Evolutionary conservation across 1,139 yeast species (phyloP).

Genomic region (Kodamaea sp.): DNA sequence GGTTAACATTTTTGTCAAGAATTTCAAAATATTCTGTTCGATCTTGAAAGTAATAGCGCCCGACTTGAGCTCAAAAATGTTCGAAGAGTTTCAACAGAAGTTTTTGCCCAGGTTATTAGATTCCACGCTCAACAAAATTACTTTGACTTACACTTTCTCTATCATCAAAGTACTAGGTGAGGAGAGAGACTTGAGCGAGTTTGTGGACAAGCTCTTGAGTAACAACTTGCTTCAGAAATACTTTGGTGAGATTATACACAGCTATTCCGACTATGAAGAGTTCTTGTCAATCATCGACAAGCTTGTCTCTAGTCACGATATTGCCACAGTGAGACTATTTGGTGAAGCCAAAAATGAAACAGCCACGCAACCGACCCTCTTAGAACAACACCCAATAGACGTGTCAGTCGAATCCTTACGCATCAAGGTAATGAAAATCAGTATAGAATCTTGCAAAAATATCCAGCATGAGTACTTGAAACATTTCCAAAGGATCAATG

Average conservation of each 20-base stretch:
- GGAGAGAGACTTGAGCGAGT: neutral
- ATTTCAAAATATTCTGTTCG: neutral
- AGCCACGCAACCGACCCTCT: neutral
- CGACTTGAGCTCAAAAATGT: conserved; percentile 1
- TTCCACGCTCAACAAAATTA: neutral
- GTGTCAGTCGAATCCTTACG: conserved; percentile 2
- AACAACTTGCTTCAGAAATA: neutral
- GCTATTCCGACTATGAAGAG: neutral
- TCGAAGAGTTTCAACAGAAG: conserved; percentile 5
- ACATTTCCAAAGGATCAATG: neutral
- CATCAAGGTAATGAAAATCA: conserved; percentile 5
- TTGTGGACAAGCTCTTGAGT: neutral
- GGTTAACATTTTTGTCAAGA: neutral
- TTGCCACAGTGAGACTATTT: neutral
- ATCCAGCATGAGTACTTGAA: neutral
- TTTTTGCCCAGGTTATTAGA: conserved; percentile 7
- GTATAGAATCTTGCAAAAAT: neutral
- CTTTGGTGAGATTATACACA: neutral
- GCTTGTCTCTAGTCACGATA: neutral
- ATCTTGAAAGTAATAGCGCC: neutral
- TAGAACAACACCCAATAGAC: neutral
- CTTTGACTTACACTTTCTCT: neutral
- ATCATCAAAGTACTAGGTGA: neutral
- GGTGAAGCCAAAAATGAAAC: neutral
- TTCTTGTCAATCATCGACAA: neutral